These are phyloP conservation scores for Erysimum pusillum DNA, from an alignment of 441 rosid genomes.

Conservation along the genomic window DNA sequence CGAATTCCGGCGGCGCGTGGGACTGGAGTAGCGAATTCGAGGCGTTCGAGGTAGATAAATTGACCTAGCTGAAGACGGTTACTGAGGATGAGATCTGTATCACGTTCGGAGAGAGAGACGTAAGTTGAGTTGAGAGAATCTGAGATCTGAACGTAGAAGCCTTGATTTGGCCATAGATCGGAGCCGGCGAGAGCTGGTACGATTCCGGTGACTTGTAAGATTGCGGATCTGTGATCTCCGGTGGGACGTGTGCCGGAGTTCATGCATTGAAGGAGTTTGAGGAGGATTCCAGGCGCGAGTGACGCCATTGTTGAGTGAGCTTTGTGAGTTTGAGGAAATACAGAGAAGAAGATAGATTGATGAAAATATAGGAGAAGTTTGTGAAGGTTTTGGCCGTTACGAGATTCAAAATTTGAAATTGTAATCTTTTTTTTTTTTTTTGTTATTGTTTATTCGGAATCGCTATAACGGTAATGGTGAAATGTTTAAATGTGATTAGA, in stretches of 20 bases:
- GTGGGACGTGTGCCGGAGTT: slow-evolving; percentile 76
- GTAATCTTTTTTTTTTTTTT: neutral
- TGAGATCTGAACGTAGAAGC: slow-evolving; percentile 91
- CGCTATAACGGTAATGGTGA: slow-evolving; percentile 1
- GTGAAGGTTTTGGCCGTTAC: slow-evolving; percentile 54
- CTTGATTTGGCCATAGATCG: slow-evolving; percentile 90
- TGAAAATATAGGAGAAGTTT: slow-evolving; percentile 23
- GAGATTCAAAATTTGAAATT: slow-evolving; percentile 60
- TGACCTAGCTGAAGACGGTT: slow-evolving; percentile 97
- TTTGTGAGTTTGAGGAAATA: neutral
- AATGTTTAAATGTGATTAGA: neutral
- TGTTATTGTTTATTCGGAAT: neutral
- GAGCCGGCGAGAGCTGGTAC: slow-evolving; percentile 91
- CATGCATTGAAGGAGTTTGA: slow-evolving; percentile 91
- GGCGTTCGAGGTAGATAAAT: slow-evolving; percentile 83
- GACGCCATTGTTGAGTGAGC: slow-evolving; percentile 63
- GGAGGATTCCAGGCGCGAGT: slow-evolving; percentile 82
- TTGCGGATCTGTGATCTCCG: slow-evolving; percentile 91
- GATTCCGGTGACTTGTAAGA: slow-evolving; percentile 85
- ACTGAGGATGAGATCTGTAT: slow-evolving; percentile 83
- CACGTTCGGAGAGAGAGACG: slow-evolving; percentile 89
- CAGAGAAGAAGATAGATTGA: neutral
- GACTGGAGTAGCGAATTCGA: slow-evolving; percentile 77
- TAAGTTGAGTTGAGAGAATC: slow-evolving; percentile 96
- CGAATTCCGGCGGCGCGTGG: slow-evolving; percentile 86